phyloP scores from a whole-genome alignment of 345 rosid species.

The Eucalyptus polyanthemos region DNA sequence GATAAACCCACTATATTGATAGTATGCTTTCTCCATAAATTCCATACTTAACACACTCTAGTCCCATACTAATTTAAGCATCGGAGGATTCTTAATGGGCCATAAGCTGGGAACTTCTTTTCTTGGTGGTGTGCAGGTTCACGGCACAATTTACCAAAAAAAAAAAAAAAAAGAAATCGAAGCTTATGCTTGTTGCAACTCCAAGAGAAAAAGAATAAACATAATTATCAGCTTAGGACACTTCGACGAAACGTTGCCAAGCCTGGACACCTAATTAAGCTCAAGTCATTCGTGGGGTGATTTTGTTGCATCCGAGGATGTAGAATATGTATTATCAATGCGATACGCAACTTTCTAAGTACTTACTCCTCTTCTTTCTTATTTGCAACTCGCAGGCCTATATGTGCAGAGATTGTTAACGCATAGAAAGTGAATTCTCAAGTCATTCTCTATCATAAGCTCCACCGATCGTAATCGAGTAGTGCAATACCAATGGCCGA shows the following conservation, averaged over 20 bases:
- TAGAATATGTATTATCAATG: too few relatives aligned
- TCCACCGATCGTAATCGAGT: too few relatives aligned
- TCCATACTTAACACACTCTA: background rate
- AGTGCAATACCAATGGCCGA: too few relatives aligned
- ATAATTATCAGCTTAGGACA: background rate
- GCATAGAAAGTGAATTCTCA: too few relatives aligned
- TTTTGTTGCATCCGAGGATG: too few relatives aligned
- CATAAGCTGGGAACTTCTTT: background rate
- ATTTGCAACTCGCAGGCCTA: too few relatives aligned
- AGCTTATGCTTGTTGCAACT: background rate
- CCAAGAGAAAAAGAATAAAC: background rate
- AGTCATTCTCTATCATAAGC: too few relatives aligned
- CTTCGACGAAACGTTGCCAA: background rate
- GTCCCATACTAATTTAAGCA: background rate
- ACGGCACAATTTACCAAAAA: background rate
- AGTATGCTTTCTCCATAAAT: background rate
- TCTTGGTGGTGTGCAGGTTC: background rate
- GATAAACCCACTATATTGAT: background rate
- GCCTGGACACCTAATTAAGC: background rate
- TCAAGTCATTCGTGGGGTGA: background rate
- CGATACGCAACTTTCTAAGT: too few relatives aligned
- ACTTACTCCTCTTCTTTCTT: too few relatives aligned
- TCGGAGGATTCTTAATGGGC: background rate
- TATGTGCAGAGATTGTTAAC: too few relatives aligned
- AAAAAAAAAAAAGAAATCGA: background rate